These are phyloP conservation scores for Trichothecium roseum DNA, from an alignment of 2,329 filamentous ascomycete genomes.

Conservation along the genomic window DNA sequence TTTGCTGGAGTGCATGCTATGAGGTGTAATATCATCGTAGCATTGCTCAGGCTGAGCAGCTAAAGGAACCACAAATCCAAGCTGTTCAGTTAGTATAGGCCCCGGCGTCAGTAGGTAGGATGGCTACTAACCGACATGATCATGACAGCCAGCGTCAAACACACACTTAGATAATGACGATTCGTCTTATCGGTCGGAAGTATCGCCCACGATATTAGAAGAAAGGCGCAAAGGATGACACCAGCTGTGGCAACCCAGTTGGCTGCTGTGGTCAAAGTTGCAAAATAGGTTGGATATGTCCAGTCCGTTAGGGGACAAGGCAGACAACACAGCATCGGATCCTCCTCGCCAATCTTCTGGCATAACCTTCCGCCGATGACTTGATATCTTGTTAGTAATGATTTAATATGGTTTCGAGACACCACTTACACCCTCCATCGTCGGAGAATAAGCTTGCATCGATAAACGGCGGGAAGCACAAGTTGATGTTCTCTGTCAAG, in stretches of 20 bases:
- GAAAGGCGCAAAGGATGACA: conserved; percentile 60
- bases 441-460: conserved; percentile 49
- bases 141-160: conserved; percentile 63
- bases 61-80: conserved; percentile 85
- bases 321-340: conserved; percentile 59
- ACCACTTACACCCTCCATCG: conserved; percentile 54
- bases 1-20: conserved; percentile 75
- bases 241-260: conserved; percentile 76
- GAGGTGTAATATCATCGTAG: conserved; percentile 80
- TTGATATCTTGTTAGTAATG: conserved; percentile 18
- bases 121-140: conserved; percentile 63
- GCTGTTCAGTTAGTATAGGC: conserved; percentile 31
- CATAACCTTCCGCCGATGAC: conserved; percentile 47
- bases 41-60: conserved; percentile 72
- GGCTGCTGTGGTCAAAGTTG: conserved; percentile 51
- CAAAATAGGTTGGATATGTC: conserved; percentile 52
- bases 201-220: conserved; percentile 69
- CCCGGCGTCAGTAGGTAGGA: not conserved
- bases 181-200: conserved; percentile 83
- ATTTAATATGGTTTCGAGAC: conserved; percentile 1
- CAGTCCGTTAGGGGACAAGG: conserved; percentile 84
- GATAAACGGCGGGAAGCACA: conserved; percentile 61
- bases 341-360: conserved; percentile 32
- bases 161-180: conserved; percentile 87
- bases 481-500: conserved; percentile 25